Base-by-base conservation (phyloP, 73 alveolate genomes). In the Durusdinium trenchii region DNA sequence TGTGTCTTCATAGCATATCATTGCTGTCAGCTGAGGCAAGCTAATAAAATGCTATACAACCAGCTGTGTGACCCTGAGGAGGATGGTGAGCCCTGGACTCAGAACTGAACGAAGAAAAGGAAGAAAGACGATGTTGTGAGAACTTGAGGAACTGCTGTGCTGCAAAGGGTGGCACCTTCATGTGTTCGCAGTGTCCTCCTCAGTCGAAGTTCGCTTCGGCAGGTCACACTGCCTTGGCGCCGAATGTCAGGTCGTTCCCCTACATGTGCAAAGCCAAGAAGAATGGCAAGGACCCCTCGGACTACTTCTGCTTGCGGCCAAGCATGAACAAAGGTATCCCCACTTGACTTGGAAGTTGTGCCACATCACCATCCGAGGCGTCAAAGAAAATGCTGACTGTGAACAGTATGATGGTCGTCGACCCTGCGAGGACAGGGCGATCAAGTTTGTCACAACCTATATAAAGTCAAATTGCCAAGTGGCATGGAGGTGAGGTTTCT, bases 211-310 rank as follows among this genome's bases (percentile, higher is more conserved):
- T 60, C 73, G 30, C 3, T 60, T 60, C 7, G 6, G 0, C 69
- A 57, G 32, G 32, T 57, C 69, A 16, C 23, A 16, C 23, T 57
- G 69, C 23, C 69, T 23, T 57, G 79, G 42, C 30, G 35, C 16
- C 85, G 36, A 18, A n/a, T 30, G 35, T 35, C 32, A 90, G 96
- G 96, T 62, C 85, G 6, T 48, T 86, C 50, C 96, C 96, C 40
- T 90, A 90, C 75, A 90, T 90, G 96, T 90, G 96, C 96, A 90
- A 90, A 46, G 30, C 96, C 36, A 90, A 90, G 96, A 64, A 43
- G 54, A 90, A 90, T 43, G 96, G 96, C 86, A 67, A 90, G 81
- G 43, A 48, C 57, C 86, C 96, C 4, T 10, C 69, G 64, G 96
- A 90, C 86, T 90, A 90, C 73, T 90, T 64, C 96, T 90, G 96